These are phyloP conservation scores for Mariannaea sp. DNA, from an alignment of 2,329 filamentous ascomycete genomes.

Conservation along the genomic window DNA sequence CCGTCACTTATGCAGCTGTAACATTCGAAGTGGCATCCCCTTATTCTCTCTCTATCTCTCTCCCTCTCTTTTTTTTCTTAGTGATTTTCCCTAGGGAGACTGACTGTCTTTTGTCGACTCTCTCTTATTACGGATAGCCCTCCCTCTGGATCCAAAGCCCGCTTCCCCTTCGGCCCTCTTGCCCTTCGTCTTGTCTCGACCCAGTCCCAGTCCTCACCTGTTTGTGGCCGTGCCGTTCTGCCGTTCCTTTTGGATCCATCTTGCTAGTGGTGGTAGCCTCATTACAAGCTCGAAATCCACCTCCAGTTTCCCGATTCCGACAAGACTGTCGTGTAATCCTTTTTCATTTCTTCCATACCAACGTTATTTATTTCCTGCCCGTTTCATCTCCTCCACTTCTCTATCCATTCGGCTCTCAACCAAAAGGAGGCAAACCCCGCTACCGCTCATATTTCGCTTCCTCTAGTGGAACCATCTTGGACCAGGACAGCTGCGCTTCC, in stretches of 20 bases:
- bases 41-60: not conserved
- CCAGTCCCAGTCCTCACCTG: too few species aligned
- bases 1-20: slow-evolving; percentile 12
- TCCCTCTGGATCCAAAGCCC: not conserved
- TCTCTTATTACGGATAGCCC: too few species aligned
- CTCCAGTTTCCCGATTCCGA: slow-evolving; percentile 8
- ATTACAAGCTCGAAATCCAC: not conserved
- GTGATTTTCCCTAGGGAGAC: not conserved
- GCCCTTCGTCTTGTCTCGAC: slow-evolving; percentile 1
- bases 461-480: slow-evolving; percentile 27
- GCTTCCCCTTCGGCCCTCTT: not conserved
- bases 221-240: not conserved
- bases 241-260: slow-evolving; percentile 3
- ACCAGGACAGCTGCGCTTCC: slow-evolving; percentile 37
- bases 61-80: too few species aligned
- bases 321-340: too few species aligned
- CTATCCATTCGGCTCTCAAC: slow-evolving; percentile 13
- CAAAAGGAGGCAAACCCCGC: slow-evolving; percentile 27
- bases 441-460: slow-evolving; percentile 29
- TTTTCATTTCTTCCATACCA: slow-evolving; percentile 7
- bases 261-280: not conserved
- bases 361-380: slow-evolving; percentile 13
- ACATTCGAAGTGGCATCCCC: slow-evolving; percentile 3
- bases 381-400: slow-evolving; percentile 27
- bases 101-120: not conserved